Percentiles rank a stretch among this genome's conserved stretches.
These are phyloP conservation scores for Elongisporangium prolatum DNA, from an alignment of 352 stramenopile genomes.

Conservation along the genomic window DNA sequence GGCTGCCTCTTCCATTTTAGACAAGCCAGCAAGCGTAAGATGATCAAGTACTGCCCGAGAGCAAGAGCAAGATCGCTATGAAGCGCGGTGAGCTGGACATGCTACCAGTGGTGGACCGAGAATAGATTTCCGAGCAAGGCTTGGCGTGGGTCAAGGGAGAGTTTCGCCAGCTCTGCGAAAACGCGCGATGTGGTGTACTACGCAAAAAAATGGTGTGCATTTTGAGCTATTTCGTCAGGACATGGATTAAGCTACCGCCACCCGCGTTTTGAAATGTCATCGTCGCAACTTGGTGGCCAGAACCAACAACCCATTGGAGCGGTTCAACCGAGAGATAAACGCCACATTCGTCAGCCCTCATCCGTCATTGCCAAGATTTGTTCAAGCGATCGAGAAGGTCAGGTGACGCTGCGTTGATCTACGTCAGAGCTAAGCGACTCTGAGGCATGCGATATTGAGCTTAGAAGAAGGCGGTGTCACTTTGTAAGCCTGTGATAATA, in stretches of 20 bases:
- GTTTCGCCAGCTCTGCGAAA: no score
- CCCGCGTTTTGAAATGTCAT: conserved; percentile 6
- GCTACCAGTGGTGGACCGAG: conserved; percentile 5
- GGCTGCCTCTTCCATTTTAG: conserved; percentile 23
- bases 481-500: no score
- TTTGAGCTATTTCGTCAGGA: conserved; percentile 5
- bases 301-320: conserved; percentile 6
- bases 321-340: conserved; percentile 8
- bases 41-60: conserved; percentile 8
- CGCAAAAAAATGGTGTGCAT: no score
- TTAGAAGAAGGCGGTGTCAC: no score
- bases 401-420: conserved; percentile 3
- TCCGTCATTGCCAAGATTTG: conserved; percentile 5
- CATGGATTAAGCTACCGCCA: conserved; percentile 4
- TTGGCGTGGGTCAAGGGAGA: no score
- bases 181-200: no score
- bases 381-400: conserved; percentile 8
- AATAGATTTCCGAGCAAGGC: background rate
- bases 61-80: conserved; percentile 4
- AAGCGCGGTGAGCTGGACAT: conserved; percentile 2
- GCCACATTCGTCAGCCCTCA: conserved; percentile 3
- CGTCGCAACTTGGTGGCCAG: background rate
- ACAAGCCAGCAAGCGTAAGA: conserved; percentile 11
- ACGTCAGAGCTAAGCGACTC: background rate
- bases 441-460: no score